Evolutionary conservation across 2,329 filamentous ascomycete genomes (phyloP), one percentile per base, ranked within the genome.

Genomic region (Cladosporium sp.): DNA sequence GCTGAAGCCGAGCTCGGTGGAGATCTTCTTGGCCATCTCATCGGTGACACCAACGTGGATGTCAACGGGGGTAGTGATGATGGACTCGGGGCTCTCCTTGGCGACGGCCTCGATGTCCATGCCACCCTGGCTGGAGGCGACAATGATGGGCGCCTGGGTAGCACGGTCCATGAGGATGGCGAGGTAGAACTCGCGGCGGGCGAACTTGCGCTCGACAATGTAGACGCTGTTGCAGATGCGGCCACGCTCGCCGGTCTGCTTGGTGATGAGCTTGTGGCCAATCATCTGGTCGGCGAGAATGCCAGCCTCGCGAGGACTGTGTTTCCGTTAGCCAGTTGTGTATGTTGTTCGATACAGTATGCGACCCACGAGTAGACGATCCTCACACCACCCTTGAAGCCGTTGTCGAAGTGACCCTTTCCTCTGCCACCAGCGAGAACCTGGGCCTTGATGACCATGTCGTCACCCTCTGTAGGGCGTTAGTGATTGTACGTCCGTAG

Each of bases 221-320:
- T 96, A 98, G 79, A 99, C 95, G 70, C 93, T 88, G 82, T 91
- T 98, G 88, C 95, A 99, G 79, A 96, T 88, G 80, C 95, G 92
- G 78, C 95, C 95, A 74, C 82, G 87, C 74, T 94, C 92, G 80
- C 95, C 95, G 67, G 95, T 99, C 86, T 99, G 95, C 89, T 99
- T 99, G 81, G 95, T 99, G 83, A 99, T 88, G 82, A 99, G 92
- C 84, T 97, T 97, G 85, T 99, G 94, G 78, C 95, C 95, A 82
- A 99, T 98, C 95, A 99, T 99, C 85, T 99, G 93, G 74, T 94
- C 88, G 74, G 95, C 94, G 79, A 99, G 97, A 89, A 98, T 97
- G 86, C 92, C 91, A 78, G 95, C 95, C 86, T 89, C 87, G 75
- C 93, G 93, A 67, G 95, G 92, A 68, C 86, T 89, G 69, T 18